Percentiles rank a stretch among this genome's conserved stretches.
Evolutionary conservation across 768 basidiomycete species (phyloP).

Genomic region (Lyophyllum decastes): DNA sequence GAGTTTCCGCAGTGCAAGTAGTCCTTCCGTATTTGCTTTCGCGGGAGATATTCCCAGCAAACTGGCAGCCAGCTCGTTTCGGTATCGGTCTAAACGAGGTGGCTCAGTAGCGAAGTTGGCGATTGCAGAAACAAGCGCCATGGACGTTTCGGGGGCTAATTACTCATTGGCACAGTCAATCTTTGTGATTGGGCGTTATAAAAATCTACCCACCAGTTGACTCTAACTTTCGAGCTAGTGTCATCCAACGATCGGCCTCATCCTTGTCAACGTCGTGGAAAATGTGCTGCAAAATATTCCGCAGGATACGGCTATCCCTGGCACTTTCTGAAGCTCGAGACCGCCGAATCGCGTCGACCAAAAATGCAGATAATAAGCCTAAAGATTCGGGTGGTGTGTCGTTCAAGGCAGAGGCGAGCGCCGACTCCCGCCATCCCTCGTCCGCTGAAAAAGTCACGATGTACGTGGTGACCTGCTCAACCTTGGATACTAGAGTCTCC

Average conservation of each 20-base stretch:
- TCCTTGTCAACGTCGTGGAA: constrained; percentile 56
- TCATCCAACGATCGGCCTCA: constrained; percentile 81
- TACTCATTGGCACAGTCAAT: background rate
- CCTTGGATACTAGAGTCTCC: constrained; percentile 42
- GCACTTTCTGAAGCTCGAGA: constrained; percentile 43
- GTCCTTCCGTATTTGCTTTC: constrained; percentile 69
- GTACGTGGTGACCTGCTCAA: constrained; percentile 62
- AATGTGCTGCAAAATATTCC: constrained; percentile 58
- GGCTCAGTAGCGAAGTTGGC: constrained; percentile 67
- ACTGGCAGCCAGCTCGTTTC: constrained; percentile 89
- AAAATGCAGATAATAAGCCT: constrained; percentile 27
- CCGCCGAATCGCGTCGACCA: constrained; percentile 29
- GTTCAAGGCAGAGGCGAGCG: constrained; percentile 35
- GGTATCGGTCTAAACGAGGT: constrained; percentile 71
- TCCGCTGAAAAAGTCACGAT: constrained; percentile 51
- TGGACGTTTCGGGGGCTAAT: constrained; percentile 68
- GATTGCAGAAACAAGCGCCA: constrained; percentile 66
- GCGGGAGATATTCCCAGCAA: constrained; percentile 64
- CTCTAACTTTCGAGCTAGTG: constrained; percentile 65
- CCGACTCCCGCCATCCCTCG: constrained; percentile 50
- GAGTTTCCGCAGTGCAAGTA: constrained; percentile 68
- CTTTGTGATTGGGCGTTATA: background rate
- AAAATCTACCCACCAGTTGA: constrained; percentile 49
- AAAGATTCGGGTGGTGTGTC: constrained; percentile 20
- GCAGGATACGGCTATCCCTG: constrained; percentile 61